A percentile compares a stretch with the other conserved stretches of the same genome.
Conservation (phyloP, 2,329 filamentous ascomycete species). For the Botrytis elliptica region DNA sequence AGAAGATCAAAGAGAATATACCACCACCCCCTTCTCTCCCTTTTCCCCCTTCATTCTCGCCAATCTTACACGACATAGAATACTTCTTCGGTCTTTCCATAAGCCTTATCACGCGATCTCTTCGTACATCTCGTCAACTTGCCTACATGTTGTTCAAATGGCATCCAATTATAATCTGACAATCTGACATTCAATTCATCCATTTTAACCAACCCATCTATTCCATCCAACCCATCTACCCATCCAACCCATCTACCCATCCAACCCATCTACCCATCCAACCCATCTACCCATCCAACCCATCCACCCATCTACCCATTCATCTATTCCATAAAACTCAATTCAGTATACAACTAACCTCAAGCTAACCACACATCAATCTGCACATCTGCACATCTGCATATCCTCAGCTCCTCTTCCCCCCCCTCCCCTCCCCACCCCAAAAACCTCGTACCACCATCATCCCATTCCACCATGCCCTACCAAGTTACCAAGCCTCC, state of each 20-base stretch:
- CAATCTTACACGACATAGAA: not conserved
- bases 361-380: not conserved
- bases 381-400: not conserved
- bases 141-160: not conserved
- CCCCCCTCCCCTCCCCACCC: not conserved
- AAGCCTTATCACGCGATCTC: not conserved
- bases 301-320: too few species aligned
- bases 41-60: not conserved
- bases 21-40: too few species aligned
- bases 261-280: too few species aligned
- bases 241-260: too few species aligned
- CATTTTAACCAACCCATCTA: not conserved
- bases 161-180: not conserved
- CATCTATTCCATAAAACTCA: not conserved
- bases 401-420: not conserved
- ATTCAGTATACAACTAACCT: not conserved
- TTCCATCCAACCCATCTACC: not conserved
- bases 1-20: too few species aligned
- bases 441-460: not conserved
- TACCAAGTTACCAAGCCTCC: not conserved
- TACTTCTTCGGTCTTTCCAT: constrained; percentile 8
- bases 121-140: not conserved
- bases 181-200: not conserved
- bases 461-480: not conserved
- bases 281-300: too few species aligned